A percentile compares a stretch with the other conserved stretches of the same genome.
These are phyloP conservation scores for Backusella parvicylindrica DNA, from an alignment of 192 early-diverging fungal genomes.

Conservation along the genomic window DNA sequence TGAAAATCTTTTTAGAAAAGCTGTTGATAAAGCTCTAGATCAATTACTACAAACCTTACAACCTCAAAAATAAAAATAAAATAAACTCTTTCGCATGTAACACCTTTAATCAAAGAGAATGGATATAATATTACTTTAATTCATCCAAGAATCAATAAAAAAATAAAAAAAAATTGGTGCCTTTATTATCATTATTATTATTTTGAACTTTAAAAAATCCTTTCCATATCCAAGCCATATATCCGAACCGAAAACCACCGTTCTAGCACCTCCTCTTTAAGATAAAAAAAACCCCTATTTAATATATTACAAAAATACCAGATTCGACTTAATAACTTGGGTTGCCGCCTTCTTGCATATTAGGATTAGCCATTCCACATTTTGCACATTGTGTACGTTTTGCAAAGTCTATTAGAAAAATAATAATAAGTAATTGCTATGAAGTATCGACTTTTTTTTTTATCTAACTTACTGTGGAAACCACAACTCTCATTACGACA, in stretches of 20 bases:
- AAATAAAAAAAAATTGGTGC: no score
- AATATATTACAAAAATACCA: neutral
- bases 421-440: neutral
- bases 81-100: no score
- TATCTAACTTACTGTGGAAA: conserved; percentile 45
- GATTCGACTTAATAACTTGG: neutral
- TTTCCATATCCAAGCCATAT: no score
- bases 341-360: conserved; percentile 22
- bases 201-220: no score
- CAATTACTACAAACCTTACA: neutral
- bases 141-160: no score
- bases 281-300: neutral
- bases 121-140: no score
- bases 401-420: conserved; percentile 43
- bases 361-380: conserved; percentile 44
- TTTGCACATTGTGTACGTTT: conserved; percentile 53
- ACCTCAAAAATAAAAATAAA: neutral
- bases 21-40: conserved; percentile 13
- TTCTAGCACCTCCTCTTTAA: neutral
- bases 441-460: no score
- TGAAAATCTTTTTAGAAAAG: conserved; percentile 3
- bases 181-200: no score
- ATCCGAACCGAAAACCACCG: neutral
- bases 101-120: no score
- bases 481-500: conserved; percentile 54